Percentiles rank a stretch among this genome's conserved stretches.
phyloP scores from a whole-genome alignment of 176 grass and related monocot species.

The Poa annua region DNA sequence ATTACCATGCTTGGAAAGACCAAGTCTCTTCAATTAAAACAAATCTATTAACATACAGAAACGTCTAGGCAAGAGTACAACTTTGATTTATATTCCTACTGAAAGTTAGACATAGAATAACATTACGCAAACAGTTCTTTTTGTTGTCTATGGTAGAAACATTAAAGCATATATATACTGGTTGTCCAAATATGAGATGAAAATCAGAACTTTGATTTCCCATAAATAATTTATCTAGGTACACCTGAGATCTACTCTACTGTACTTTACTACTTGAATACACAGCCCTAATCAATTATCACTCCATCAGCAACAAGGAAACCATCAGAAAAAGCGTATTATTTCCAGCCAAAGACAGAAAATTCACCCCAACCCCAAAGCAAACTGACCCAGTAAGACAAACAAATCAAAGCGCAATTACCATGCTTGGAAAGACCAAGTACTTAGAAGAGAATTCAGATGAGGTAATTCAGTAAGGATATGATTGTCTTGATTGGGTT shows the following conservation, averaged over 20 bases:
- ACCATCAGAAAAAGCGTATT: background rate
- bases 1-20: background rate
- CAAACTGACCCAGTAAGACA: background rate
- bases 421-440: background rate
- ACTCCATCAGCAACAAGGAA: background rate
- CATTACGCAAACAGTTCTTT: conserved; percentile 26
- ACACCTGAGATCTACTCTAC: background rate
- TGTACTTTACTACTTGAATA: background rate
- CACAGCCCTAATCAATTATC: background rate
- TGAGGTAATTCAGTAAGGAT: conserved; percentile 48
- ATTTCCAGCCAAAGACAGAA: background rate
- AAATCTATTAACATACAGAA: background rate
- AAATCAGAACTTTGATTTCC: background rate
- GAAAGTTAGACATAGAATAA: conserved; percentile 32
- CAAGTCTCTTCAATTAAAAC: conserved; percentile 11
- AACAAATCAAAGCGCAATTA: conserved; percentile 5
- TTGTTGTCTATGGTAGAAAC: conserved; percentile 5
- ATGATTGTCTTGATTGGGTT: conserved; percentile 98
- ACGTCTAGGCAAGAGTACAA: conserved; percentile 11
- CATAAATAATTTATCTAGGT: background rate
- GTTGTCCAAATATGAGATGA: background rate
- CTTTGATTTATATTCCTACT: conserved; percentile 34
- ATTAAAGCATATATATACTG: background rate
- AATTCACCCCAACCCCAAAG: background rate
- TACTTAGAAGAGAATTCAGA: background rate